Percentiles rank a stretch among this genome's conserved stretches.
Conservation (phyloP, 495 filamentous ascomycete genomes). For the Trichoderma asperelloides region DNA sequence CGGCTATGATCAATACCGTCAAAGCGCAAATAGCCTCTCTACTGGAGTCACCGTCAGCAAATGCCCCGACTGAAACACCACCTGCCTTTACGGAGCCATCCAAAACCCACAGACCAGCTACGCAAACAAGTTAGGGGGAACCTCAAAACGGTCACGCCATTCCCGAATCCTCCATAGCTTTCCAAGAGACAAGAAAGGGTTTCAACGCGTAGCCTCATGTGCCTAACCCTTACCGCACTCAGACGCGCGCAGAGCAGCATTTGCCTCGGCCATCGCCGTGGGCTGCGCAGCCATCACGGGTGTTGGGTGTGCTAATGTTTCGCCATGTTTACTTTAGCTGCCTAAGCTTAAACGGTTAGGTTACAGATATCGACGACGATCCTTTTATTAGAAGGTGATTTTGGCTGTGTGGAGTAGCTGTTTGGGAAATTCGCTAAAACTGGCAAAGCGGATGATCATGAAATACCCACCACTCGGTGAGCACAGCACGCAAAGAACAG, state of each 20-base stretch:
- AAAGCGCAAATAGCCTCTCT: background rate
- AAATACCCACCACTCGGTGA: background rate
- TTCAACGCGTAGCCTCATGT: too few relatives aligned
- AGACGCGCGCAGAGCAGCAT: too few relatives aligned
- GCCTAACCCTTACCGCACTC: too few relatives aligned
- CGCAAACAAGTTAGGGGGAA: background rate
- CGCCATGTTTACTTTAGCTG: background rate
- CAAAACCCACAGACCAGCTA: background rate
- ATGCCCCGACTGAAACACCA: background rate
- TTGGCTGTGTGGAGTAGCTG: background rate
- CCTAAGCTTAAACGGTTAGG: background rate
- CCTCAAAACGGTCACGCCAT: background rate
- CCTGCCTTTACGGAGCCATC: constrained; percentile 2
- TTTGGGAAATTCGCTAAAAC: background rate
- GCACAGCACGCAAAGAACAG: background rate
- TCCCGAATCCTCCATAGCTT: too few relatives aligned
- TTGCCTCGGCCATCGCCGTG: background rate
- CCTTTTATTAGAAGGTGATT: background rate
- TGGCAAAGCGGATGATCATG: background rate
- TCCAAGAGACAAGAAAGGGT: too few relatives aligned
- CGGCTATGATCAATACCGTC: background rate
- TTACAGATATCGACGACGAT: background rate
- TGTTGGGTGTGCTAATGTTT: background rate
- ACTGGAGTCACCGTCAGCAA: background rate
- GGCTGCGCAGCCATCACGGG: background rate